These are phyloP conservation scores for Hymenoscyphus fructigenus DNA, from an alignment of 2,329 filamentous ascomycete genomes.

Conservation along the genomic window DNA sequence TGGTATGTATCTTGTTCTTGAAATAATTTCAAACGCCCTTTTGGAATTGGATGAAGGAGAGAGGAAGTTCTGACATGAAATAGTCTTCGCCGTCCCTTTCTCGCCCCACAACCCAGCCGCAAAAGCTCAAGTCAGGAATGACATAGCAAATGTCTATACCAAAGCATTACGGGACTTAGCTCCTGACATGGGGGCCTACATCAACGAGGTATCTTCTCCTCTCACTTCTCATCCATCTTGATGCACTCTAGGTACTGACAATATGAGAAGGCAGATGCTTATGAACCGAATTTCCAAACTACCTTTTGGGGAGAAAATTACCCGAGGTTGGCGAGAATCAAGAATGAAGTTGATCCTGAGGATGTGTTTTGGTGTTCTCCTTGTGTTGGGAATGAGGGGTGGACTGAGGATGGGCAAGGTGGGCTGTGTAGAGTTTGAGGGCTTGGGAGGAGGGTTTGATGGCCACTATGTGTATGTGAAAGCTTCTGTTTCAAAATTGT, in stretches of 20 bases:
- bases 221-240: neutral
- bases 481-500: too few species aligned
- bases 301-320: constrained; percentile 42
- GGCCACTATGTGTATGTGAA: neutral
- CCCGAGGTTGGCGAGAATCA: constrained; percentile 44
- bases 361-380: constrained; percentile 50
- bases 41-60: neutral
- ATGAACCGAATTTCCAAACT: constrained; percentile 41
- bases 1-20: constrained; percentile 36
- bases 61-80: neutral
- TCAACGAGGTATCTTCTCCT: constrained; percentile 34
- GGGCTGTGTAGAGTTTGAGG: constrained; percentile 17
- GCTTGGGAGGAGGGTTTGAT: neutral
- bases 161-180: constrained; percentile 26
- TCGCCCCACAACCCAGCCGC: constrained; percentile 19
- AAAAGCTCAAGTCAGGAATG: constrained; percentile 13
- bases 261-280: constrained; percentile 37
- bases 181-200: constrained; percentile 30
- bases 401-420: constrained; percentile 27
- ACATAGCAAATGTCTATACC: constrained; percentile 20
- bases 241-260: neutral
- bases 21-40: neutral
- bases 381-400: constrained; percentile 48
- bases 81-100: constrained; percentile 16
- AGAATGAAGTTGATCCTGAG: constrained; percentile 45